Conservation (phyloP, 1,284 basidiomycete species). For the Pseudozyma thailandica region DNA sequence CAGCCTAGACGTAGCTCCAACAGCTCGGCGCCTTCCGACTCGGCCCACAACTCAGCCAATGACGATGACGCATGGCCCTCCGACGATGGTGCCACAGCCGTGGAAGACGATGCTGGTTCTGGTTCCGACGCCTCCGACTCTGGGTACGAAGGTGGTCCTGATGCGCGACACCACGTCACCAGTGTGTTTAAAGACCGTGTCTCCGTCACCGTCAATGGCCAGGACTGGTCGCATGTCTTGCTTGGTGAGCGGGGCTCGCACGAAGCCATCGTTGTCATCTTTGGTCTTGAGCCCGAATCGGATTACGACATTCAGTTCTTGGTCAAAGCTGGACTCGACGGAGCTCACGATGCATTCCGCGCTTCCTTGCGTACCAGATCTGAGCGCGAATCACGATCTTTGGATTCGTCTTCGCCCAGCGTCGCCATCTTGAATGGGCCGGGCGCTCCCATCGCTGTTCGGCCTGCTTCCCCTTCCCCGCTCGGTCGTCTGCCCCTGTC, state of each 20-base stretch:
- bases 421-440: neutral
- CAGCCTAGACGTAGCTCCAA: conserved; percentile 38
- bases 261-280: conserved; percentile 63
- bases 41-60: conserved; percentile 31
- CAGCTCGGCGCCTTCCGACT: conserved; percentile 40
- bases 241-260: conserved; percentile 54
- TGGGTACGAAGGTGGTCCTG: conserved; percentile 29
- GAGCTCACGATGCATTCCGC: conserved; percentile 28
- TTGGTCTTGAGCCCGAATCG: conserved; percentile 52
- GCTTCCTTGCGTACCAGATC: conserved; percentile 32
- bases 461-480: conserved; percentile 43
- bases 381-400: conserved; percentile 37
- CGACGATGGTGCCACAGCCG: conserved; percentile 51
- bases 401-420: conserved; percentile 8
- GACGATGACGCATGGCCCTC: conserved; percentile 53
- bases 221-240: conserved; percentile 57
- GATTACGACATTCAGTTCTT: conserved; percentile 56
- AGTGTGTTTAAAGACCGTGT: conserved; percentile 53
- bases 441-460: conserved; percentile 9
- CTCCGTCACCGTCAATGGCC: conserved; percentile 54
- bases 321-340: conserved; percentile 47
- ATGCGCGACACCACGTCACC: conserved; percentile 27
- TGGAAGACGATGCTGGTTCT: conserved; percentile 47
- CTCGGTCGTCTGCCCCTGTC: conserved; percentile 35
- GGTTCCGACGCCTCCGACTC: conserved; percentile 53